phyloP scores from a whole-genome alignment of 208 protist species.

The Acanthamoeba royreba region DNA sequence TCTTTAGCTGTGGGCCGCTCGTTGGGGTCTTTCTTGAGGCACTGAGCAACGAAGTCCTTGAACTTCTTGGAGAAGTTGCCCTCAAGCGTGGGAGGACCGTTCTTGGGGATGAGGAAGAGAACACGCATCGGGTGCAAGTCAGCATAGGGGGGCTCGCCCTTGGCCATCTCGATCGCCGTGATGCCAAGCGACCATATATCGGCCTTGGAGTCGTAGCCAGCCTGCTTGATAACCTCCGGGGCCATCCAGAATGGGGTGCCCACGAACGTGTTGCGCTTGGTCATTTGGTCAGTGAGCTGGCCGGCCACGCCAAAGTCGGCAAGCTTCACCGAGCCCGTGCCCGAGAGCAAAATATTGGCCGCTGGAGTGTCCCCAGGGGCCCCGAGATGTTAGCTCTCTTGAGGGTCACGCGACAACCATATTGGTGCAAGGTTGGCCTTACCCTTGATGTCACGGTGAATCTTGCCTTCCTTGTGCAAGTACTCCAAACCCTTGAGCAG shows the following conservation, averaged over 20 bases:
- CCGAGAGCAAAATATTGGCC: conserved; percentile 74
- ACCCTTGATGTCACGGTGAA: conserved; percentile 93
- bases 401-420: not conserved
- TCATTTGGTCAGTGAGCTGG: conserved; percentile 75
- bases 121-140: conserved; percentile 84
- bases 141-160: conserved; percentile 80
- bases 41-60: conserved; percentile 81
- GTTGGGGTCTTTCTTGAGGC: conserved; percentile 80
- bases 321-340: conserved; percentile 82
- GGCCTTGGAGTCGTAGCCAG: conserved; percentile 69
- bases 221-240: conserved; percentile 82
- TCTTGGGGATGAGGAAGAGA: conserved; percentile 80
- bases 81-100: conserved; percentile 69
- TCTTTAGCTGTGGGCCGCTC: conserved; percentile 81
- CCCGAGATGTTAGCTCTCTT: not conserved
- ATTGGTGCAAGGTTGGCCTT: conserved; percentile 22
- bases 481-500: conserved; percentile 85
- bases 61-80: conserved; percentile 77
- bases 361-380: not conserved
- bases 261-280: conserved; percentile 87
- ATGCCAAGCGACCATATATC: conserved; percentile 85
- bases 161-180: conserved; percentile 86
- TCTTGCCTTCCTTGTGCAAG: conserved; percentile 83
- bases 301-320: conserved; percentile 91
- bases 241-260: conserved; percentile 80